These are phyloP conservation scores for Thelonectria blattea DNA, from an alignment of 2,329 filamentous ascomycete species.

Conservation along the genomic window DNA sequence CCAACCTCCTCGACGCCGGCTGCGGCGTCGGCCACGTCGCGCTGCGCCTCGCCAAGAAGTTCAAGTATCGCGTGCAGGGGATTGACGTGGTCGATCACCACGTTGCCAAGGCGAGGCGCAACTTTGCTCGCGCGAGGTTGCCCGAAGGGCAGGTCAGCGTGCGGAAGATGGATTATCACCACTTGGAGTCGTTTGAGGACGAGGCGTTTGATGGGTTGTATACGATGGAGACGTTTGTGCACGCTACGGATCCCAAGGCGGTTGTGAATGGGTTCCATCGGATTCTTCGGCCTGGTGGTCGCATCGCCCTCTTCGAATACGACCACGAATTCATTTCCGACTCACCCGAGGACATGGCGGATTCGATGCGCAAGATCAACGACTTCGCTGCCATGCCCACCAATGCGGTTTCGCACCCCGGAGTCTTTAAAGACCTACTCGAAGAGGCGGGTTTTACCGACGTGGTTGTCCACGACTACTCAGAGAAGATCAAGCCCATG, in stretches of 20 bases:
- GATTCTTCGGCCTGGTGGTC: conserved; percentile 54
- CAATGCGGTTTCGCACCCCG: conserved; percentile 45
- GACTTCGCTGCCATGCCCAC: conserved; percentile 54
- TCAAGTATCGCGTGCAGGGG: conserved; percentile 47
- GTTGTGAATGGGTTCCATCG: conserved; percentile 55
- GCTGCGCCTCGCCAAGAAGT: conserved; percentile 51
- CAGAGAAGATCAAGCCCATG: conserved; percentile 55
- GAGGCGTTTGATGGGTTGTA: conserved; percentile 57
- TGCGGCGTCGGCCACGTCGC: conserved; percentile 58
- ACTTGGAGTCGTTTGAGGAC: conserved; percentile 49
- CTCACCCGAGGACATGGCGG: conserved; percentile 32
- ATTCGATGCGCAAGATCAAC: conserved; percentile 45
- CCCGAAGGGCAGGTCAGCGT: conserved; percentile 45
- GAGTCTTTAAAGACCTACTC: conserved; percentile 49
- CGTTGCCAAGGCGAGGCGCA: conserved; percentile 50
- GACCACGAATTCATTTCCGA: conserved; percentile 45
- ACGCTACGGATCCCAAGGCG: conserved; percentile 53
- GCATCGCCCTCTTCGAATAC: conserved; percentile 54
- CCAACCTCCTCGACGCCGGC: conserved; percentile 58
- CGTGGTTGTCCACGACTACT: conserved; percentile 51
- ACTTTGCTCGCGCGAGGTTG: conserved; percentile 44
- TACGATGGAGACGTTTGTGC: conserved; percentile 63
- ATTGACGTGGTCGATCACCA: conserved; percentile 59
- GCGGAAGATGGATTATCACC: conserved; percentile 56
- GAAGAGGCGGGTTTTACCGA: conserved; percentile 53